phyloP scores from a whole-genome alignment of 306 rosid genomes.

The Mucuna pruriens region DNA sequence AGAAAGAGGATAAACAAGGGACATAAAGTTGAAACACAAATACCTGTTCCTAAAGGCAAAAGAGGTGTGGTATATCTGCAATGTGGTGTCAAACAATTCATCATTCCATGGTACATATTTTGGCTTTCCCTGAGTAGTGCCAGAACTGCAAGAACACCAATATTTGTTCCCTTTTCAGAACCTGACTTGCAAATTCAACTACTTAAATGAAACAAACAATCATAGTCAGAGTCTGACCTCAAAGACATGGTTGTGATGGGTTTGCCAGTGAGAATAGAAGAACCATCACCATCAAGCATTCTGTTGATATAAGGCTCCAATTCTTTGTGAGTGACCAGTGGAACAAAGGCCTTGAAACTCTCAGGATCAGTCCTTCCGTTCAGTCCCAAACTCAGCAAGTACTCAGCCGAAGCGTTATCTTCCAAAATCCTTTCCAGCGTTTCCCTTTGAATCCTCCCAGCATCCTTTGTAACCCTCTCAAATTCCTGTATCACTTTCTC shows the following conservation, averaged over 20 bases:
- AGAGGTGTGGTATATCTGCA: constrained; percentile 78
- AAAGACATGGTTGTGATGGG: constrained; percentile 82
- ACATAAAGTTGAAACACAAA: not conserved
- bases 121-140: constrained; percentile 90
- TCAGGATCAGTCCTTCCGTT: constrained; percentile 83
- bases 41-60: constrained; percentile 88
- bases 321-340: constrained; percentile 71
- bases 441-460: constrained; percentile 74
- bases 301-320: constrained; percentile 73
- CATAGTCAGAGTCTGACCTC: constrained; percentile 49
- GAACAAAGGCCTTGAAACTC: constrained; percentile 80
- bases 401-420: constrained; percentile 78
- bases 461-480: constrained; percentile 75
- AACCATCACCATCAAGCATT: constrained; percentile 69
- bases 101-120: constrained; percentile 90
- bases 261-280: constrained; percentile 79
- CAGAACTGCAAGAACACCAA: constrained; percentile 71
- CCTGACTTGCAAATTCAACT: not conserved
- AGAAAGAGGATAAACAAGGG: not conserved
- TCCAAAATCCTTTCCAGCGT: constrained; percentile 72
- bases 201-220: not conserved
- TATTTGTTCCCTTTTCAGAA: not conserved
- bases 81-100: constrained; percentile 74
- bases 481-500: constrained; percentile 75
- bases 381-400: constrained; percentile 66